Evolutionary conservation across 176 grass and related monocot genomes (phyloP).

Genomic region (Carex myosuroides): DNA sequence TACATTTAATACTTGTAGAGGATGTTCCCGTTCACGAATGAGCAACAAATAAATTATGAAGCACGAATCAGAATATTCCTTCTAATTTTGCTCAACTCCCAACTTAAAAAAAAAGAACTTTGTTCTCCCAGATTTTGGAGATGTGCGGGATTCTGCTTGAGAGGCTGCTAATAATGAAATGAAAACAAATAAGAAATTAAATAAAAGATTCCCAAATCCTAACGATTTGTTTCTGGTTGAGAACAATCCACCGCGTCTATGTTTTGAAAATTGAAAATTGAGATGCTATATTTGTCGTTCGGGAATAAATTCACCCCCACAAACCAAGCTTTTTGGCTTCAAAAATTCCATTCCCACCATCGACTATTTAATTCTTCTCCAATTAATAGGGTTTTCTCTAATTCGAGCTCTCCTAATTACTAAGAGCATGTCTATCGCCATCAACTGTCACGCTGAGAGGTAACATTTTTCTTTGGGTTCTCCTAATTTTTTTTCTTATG

Average conservation of each 20-base stretch:
- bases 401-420: neutral
- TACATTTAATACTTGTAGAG: no score
- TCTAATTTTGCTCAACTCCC: no score
- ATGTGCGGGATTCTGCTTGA: no score
- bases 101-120: no score
- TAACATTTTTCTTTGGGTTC: neutral
- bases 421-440: neutral
- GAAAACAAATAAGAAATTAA: no score
- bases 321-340: neutral
- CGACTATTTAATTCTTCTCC: neutral
- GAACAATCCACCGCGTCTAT: neutral
- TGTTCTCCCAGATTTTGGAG: no score
- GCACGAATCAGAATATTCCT: no score
- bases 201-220: no score
- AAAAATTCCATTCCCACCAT: constrained; percentile 1
- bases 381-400: neutral
- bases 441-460: constrained; percentile 1
- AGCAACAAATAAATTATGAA: no score
- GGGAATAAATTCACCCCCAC: constrained; percentile 17
- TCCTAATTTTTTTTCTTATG: neutral
- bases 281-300: neutral
- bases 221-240: no score
- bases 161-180: no score
- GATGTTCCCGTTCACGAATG: no score
- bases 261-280: neutral